phyloP scores from a whole-genome alignment of 2,329 filamentous ascomycete species.

The Ophiocordyceps camponoti-floridani region DNA sequence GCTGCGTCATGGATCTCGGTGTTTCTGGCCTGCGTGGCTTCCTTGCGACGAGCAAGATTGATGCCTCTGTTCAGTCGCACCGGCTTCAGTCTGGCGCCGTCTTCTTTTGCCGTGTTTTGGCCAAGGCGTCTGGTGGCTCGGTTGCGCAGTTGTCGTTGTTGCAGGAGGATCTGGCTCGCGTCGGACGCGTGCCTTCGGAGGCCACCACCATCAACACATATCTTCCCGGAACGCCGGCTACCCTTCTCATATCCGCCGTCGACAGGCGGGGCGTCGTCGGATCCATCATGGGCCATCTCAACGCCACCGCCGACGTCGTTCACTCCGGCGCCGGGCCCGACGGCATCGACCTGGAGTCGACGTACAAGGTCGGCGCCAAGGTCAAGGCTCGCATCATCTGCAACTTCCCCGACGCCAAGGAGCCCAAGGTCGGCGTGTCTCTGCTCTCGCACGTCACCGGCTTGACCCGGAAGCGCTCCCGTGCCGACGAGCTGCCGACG shows the following conservation, averaged over 20 bases:
- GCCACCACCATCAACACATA: conserved; percentile 82
- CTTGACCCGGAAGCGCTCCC: conserved; percentile 29
- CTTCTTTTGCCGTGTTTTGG: conserved; percentile 64
- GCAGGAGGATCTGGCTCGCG: conserved; percentile 47
- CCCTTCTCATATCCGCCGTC: conserved; percentile 65
- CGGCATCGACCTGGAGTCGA: conserved; percentile 52
- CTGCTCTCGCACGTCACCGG: conserved; percentile 68
- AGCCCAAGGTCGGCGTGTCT: conserved; percentile 74
- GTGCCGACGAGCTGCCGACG: conserved; percentile 28
- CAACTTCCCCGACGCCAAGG: conserved; percentile 63
- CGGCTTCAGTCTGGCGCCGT: conserved; percentile 68
- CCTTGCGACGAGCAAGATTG: conserved; percentile 68
- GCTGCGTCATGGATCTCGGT: conserved; percentile 82
- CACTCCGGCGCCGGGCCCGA: conserved; percentile 66
- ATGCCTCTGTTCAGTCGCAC: conserved; percentile 42
- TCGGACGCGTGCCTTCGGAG: conserved; percentile 47
- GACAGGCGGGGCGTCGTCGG: conserved; percentile 60
- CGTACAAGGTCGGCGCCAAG: conserved; percentile 71
- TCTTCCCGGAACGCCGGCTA: conserved; percentile 78
- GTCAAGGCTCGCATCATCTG: conserved; percentile 76
- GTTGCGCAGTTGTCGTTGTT: conserved; percentile 74
- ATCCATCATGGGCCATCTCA: conserved; percentile 81
- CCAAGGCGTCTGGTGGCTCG: conserved; percentile 59
- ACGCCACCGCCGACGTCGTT: conserved; percentile 77
- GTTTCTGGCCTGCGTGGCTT: conserved; percentile 63